Evolutionary conservation across 2,329 filamentous ascomycete genomes (phyloP), one percentile per base, ranked within the genome.

Genomic region (Atkinsonella hypoxylon): DNA sequence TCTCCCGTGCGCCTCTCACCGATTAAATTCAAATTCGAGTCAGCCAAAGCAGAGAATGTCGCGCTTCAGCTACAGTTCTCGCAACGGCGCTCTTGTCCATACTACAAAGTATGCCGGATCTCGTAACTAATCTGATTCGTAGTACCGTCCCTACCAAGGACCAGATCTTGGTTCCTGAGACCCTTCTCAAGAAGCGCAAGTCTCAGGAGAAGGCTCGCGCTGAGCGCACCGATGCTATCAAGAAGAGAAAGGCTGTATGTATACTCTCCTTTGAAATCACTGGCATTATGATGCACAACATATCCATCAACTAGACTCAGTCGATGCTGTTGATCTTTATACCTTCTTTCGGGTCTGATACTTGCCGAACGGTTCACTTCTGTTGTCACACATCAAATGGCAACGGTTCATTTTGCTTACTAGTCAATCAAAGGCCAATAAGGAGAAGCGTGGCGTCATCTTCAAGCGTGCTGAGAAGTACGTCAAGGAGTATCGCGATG

Each of bases 391-490:
- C 47, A 47, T 26, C 12, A 12, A n/a, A 34, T 43, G 26, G 12
- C 8, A 17, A 31, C 53, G 63, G 69, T 75, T 58, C 76, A 67
- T 8, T 32, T 20, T 60, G 60, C 61, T 60, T 42, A 38, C 57
- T 56, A 44, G 64, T n/a, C 12, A 31, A 9, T 22, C 44, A 17
- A 26, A 98, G 89, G 84, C 87, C 78, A 93, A 87, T 82, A 98
- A 97, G 84, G 86, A 95, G 80, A 98, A 97, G 87, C 90, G 93
- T 68, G 78, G 80, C 63, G 87, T 91, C 70, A 95, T 98, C 85
- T 98, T 98, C 89, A 95, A 97, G 85, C 90, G 93, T 74, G 93
- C 93, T 66, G 93, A 98, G 82, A 90, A 93, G 76, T 98, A 98
- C 79, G 89, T 98, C 67, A 91, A 95, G 82, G 93, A 98, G 80